Evolutionary conservation across 2,329 filamentous ascomycete genomes (phyloP), one percentile per base, ranked within the genome.

Genomic region (Cladosporium colombiae): DNA sequence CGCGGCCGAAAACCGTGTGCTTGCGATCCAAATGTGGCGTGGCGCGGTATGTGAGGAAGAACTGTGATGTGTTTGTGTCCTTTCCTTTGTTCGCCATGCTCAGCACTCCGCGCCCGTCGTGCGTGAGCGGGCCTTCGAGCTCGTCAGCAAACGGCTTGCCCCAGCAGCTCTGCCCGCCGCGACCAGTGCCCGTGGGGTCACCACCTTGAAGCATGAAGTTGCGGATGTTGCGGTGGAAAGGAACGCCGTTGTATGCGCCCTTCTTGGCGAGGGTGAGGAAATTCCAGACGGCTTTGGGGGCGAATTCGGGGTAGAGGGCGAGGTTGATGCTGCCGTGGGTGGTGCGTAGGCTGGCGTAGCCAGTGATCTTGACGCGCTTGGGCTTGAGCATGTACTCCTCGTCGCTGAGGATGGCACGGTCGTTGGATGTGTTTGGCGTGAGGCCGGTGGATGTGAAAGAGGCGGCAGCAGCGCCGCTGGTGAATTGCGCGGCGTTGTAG

Each of bases 51-150:
- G 90, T 91, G 75, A 99, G 91, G 82, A 98, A 99, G 78, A 90
- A 99, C 78, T 99, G 95, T 71, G 88, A 92, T 10, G 91, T 95
- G 79, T 99, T 99, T 25, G 94, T 98, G 75, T 97, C 94, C 75
- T 97, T 97, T 66, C 95, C 95, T 77, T 99, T 99, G 79, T 99
- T 99, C 49, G 95, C 95, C 95, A 99, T 99, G 71, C 90, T 93
- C 29, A 96, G 75, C 0, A 93, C 86, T 14, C 95, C 95, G 31
- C 93, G 84, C 0, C 84, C 81, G 74, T 92, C 90, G 73, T 99
- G 95, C n/a, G 89, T 90, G 49, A 93, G 79, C 0, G 94, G 92
- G 0, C 93, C 93, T 18, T 97, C 93, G 68, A 98, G 90, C 76
- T 99, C 95, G 77, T 99, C 95, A 62, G 90, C 85, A 74, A 99